Evolutionary conservation across 768 basidiomycete genomes (phyloP).

Genomic region (Mycena indigotica): DNA sequence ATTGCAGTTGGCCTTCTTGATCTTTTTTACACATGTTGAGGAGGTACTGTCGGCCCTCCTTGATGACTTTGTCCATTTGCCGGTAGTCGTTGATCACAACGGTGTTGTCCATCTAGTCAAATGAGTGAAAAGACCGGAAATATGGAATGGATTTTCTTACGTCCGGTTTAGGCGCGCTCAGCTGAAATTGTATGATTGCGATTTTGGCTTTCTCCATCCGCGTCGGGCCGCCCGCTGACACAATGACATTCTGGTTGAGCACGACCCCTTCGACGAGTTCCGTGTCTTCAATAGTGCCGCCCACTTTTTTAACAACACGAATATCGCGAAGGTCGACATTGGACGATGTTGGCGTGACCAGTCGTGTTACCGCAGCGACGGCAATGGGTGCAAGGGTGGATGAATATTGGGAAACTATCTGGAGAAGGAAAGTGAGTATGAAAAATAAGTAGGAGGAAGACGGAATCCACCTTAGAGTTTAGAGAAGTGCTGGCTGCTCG

Average conservation of each 20-base stretch:
- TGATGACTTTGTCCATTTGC: constrained; percentile 99
- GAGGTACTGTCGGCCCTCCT: constrained; percentile 97
- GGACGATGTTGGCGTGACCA: constrained; percentile 84
- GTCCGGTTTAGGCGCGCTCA: constrained; percentile 96
- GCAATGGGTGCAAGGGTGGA: constrained; percentile 98
- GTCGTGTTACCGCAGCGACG: constrained; percentile 91
- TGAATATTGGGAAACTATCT: constrained; percentile 99
- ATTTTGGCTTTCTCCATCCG: constrained; percentile 99
- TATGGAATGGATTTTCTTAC: constrained; percentile 51
- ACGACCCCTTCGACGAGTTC: constrained; percentile 96
- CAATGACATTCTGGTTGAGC: constrained; percentile 93
- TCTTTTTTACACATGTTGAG: constrained; percentile 98
- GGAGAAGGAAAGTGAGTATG: constrained; percentile 6
- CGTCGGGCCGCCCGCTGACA: constrained; percentile 88
- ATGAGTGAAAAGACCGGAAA: constrained; percentile 18
- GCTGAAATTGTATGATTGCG: constrained; percentile 96
- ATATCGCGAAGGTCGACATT: constrained; percentile 97
- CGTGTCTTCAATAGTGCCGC: constrained; percentile 98
- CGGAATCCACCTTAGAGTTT: constrained; percentile 83
- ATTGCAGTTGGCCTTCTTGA: constrained; percentile 99
- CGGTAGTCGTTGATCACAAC: constrained; percentile 99
- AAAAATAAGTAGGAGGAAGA: constrained; percentile 1
- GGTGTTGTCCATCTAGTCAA: constrained; percentile 99
- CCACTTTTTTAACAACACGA: constrained; percentile 96
- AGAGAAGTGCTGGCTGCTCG: constrained; percentile 94